Evolutionary conservation across 1,284 basidiomycete species (phyloP), one percentile per base, ranked within the genome.

Genomic region (Phylloporus sp.): DNA sequence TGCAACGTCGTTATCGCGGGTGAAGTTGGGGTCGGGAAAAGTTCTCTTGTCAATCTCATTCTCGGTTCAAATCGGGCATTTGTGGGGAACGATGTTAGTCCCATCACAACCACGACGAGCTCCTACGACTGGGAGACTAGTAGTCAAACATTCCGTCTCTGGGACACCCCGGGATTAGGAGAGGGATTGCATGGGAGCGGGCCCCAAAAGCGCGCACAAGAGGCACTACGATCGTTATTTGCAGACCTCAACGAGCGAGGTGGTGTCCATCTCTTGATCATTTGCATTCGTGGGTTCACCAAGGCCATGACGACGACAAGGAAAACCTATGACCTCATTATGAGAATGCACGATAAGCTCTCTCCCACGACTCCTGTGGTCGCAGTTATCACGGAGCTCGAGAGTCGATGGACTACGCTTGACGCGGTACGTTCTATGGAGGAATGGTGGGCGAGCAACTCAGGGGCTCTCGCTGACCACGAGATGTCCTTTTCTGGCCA

Each of bases 361-460:
- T 62, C 62, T 54, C 63, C 62, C 15, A n/a, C 59, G 22, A 72
- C 67, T 0, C 77, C 77, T 7, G 69, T 75, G 11, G 68, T 74
- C 8, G 63, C 70, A 2, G 61, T 78, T 22, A 64, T 78, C 64
- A 77, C 77, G 5, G 76, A 66, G 26, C 68, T 77, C 44, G 75
- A 77, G 61, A 65, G 69, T n/a, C 47, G 56, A 54, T 71, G 66
- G 31, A 53, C 63, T 44, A 15, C 56, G 3, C 56, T 60, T 40
- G 56, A 67, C 22, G 44, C 65, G 11, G 15, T 22, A 24, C 62
- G 52, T 8, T 66, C 66, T 17, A 78, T 78, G 76, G 70, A 72
- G 28, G 56, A 65, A 42, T 78, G 76, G 75, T 78, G 77, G 76
- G 31, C 28, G 24, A 51, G 46, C 42, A 76, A 72, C 52, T 51